A percentile compares a stretch with the other conserved stretches of the same genome.
phyloP scores from a whole-genome alignment of 2,329 filamentous ascomycete genomes.

The Chaetomiaceae sp. region DNA sequence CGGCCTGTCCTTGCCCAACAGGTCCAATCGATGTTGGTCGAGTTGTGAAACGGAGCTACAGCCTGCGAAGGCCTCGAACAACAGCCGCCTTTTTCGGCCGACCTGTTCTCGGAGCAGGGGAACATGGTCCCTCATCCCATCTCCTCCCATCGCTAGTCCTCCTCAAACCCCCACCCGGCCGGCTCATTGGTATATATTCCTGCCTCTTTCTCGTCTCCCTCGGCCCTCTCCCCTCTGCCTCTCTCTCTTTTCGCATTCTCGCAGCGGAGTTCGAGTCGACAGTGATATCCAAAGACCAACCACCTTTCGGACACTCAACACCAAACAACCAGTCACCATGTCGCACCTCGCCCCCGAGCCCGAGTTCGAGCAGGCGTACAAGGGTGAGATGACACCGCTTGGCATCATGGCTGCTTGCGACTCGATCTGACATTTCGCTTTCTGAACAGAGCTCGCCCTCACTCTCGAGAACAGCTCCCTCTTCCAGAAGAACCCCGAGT shows the following conservation, averaged over 20 bases:
- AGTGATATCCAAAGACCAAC: slow-evolving; percentile 8
- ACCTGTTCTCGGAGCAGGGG: slow-evolving; percentile 11
- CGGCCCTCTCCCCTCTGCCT: slow-evolving; percentile 3
- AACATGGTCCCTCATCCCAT: slow-evolving; percentile 11
- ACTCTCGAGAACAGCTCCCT: slow-evolving; percentile 92
- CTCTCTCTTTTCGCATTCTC: slow-evolving; percentile 10
- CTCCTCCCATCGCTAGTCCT: slow-evolving; percentile 2
- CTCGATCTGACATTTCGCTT: slow-evolving; percentile 7
- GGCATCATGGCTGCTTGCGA: background rate
- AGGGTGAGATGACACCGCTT: slow-evolving; percentile 54
- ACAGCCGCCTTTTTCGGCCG: slow-evolving; percentile 11
- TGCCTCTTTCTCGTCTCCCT: slow-evolving; percentile 2
- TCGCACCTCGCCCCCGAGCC: slow-evolving; percentile 83
- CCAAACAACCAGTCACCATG: slow-evolving; percentile 47
- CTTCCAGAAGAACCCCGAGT: slow-evolving; percentile 92
- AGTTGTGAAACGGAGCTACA: slow-evolving; percentile 14
- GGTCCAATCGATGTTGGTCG: slow-evolving; percentile 9
- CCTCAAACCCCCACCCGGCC: slow-evolving; percentile 7
- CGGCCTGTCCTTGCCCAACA: slow-evolving; percentile 8
- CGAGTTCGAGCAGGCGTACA: slow-evolving; percentile 98
- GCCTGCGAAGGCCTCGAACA: slow-evolving; percentile 4
- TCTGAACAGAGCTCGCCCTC: slow-evolving; percentile 72
- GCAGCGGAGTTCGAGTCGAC: slow-evolving; percentile 7
- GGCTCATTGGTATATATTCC: slow-evolving; percentile 17
- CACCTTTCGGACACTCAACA: background rate